A percentile compares a stretch with the other conserved stretches of the same genome.
Evolutionary conservation across 2,329 filamentous ascomycete species (phyloP).

Genomic region (Colletotrichum kahawae): DNA sequence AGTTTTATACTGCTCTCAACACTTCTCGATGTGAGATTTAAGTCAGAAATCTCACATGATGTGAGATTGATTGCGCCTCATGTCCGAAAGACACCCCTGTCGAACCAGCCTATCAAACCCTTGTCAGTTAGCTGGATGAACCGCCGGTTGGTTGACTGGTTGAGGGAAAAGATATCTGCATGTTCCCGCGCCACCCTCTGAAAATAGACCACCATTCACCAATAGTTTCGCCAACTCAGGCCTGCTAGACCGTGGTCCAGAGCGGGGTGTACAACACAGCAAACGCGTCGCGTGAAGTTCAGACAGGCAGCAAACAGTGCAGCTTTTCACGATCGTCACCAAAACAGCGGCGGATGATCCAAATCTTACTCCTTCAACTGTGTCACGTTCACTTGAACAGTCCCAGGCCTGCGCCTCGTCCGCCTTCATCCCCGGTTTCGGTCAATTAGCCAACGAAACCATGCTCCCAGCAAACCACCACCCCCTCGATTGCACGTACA

Average conservation of each 20-base stretch:
- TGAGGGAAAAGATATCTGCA: neutral
- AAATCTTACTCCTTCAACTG: neutral
- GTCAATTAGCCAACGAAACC: neutral
- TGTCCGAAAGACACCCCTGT: neutral
- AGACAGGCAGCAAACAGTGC: neutral
- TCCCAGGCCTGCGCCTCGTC: neutral
- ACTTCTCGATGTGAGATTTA: neutral
- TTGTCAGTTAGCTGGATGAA: neutral
- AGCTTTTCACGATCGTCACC: neutral
- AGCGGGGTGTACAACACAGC: conserved; percentile 2
- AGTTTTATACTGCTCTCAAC: neutral
- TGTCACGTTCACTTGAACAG: neutral
- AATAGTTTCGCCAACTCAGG: neutral
- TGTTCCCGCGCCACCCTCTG: conserved; percentile 8
- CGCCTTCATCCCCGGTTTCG: neutral
- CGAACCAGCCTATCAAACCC: neutral
- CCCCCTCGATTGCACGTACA: conserved; percentile 14
- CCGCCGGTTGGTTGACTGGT: neutral
- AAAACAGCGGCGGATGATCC: neutral
- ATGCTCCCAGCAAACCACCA: neutral
- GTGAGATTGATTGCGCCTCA: neutral
- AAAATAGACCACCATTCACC: neutral
- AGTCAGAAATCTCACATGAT: neutral
- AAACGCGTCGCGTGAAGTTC: conserved; percentile 16
- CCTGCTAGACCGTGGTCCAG: neutral